phyloP scores from a whole-genome alignment of 2,329 filamentous ascomycete genomes.

The Xylariales sp. region DNA sequence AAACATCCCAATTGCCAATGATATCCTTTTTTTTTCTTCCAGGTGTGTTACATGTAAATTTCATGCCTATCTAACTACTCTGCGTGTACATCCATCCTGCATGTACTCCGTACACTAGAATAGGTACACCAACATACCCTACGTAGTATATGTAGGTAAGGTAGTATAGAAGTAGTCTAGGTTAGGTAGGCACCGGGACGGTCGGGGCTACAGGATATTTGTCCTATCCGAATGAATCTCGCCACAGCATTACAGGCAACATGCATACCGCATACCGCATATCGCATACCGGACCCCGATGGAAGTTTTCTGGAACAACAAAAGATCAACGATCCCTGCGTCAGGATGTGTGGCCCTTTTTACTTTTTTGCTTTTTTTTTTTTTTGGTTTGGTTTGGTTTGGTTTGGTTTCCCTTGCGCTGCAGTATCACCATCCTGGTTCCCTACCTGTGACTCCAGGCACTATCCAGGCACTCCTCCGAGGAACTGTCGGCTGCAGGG shows the following conservation, averaged over 20 bases:
- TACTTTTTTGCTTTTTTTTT: slow-evolving; percentile 19
- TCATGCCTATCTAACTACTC: not conserved
- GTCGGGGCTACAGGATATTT: slow-evolving; percentile 8
- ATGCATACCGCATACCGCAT: slow-evolving; percentile 15
- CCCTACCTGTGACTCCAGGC: slow-evolving; percentile 3
- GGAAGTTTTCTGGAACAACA: slow-evolving; percentile 34
- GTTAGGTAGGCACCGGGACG: not conserved
- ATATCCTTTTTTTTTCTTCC: no score
- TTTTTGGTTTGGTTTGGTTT: not conserved
- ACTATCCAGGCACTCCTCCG: slow-evolving; percentile 13
- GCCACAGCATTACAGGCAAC: slow-evolving; percentile 15
- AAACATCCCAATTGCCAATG: no score
- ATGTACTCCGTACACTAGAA: no score
- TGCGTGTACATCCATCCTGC: not conserved
- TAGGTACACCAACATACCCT: no score
- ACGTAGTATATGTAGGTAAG: no score
- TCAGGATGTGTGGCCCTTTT: slow-evolving; percentile 23
- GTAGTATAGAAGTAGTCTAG: no score
- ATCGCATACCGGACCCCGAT: slow-evolving; percentile 21
- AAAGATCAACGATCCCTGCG: slow-evolving; percentile 25
- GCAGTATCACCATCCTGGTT: slow-evolving; percentile 20
- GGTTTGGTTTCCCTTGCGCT: not conserved
- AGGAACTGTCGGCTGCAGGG: slow-evolving; percentile 32
- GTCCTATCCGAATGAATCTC: not conserved
- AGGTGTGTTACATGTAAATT: not conserved